Evolutionary conservation across 2,329 filamentous ascomycete genomes (phyloP), one percentile per base, ranked within the genome.

Genomic region (Anthostomella pinea): DNA sequence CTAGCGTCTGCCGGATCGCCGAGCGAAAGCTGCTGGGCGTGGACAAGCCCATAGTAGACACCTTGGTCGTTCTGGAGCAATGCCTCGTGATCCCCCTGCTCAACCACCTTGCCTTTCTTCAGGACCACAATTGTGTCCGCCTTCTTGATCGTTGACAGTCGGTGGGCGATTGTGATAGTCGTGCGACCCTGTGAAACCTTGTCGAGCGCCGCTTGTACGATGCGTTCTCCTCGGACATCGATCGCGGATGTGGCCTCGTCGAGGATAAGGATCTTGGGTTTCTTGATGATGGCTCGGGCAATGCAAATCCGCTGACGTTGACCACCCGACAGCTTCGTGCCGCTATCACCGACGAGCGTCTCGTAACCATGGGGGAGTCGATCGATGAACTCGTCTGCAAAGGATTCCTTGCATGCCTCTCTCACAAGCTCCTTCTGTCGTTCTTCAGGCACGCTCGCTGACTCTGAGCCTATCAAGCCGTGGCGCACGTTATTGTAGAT

Each of bases 281-380:
- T 71, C 39, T 83, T 79, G 30, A 90, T 73, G 42, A 91, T 87
- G 24, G 80, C 82, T 19, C 86, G 72, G 1, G 85, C 85, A 43
- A 89, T 89, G 2, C 85, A 84, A 16, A 94, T 73, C 5, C 88
- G 77, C 58, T 94, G 87, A n/a, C 86, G 77, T 58, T 95, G 87
- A 1, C 88, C 88, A n/a, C 87, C 85, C 8, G 83, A 88, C 1
- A 94, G 67, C 56, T 86, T 87, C 30, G 84, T 82, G 4, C 87
- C 87, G 18, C 76, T 76, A 54, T 91, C 86, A 1, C 87, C 87
- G 1, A 93, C 86, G 7, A 75, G 63, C 0, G 87, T 88, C 4
- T 83, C 73, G 53, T 90, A 90, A 2, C 79, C 77, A 28, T 73
- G 62, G 2, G 83, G 82, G 3, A 87, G 65, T 14, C 72, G 72